Evolutionary conservation across 192 early-diverging fungal species (phyloP).

Genomic region (Obelidium mucronatum): DNA sequence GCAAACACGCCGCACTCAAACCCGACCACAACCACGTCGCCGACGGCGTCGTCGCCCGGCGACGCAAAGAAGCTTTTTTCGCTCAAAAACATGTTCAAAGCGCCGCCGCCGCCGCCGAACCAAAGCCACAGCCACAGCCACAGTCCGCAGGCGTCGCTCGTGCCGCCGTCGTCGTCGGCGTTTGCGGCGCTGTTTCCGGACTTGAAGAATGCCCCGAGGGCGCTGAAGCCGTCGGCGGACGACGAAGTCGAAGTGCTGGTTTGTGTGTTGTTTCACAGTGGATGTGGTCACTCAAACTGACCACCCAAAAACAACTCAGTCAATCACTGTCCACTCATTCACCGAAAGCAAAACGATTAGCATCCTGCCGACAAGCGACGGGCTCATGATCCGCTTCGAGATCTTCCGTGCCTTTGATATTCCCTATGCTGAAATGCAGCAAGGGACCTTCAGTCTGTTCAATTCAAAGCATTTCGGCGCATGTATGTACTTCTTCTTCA

Average conservation of each 20-base stretch:
- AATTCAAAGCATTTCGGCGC: constrained; percentile 6
- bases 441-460: background rate
- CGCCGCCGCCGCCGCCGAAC: background rate
- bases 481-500: background rate
- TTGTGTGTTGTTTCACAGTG: no score
- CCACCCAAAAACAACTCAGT: no score
- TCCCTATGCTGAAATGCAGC: background rate
- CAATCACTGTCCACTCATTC: constrained; percentile 7
- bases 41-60: background rate
- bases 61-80: background rate
- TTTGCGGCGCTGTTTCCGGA: constrained; percentile 9
- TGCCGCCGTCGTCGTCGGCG: background rate
- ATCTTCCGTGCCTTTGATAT: constrained; percentile 1
- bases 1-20: background rate
- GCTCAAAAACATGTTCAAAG: background rate
- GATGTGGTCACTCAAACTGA: no score
- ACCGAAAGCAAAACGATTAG: background rate
- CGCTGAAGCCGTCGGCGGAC: background rate
- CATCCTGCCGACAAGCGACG: background rate
- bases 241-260: background rate
- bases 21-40: background rate
- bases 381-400: constrained; percentile 12
- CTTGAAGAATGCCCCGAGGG: background rate
- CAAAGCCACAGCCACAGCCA: background rate
- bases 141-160: background rate